Conservation (phyloP, 805 yeast species). For the Spathaspora gorwiae region DNA sequence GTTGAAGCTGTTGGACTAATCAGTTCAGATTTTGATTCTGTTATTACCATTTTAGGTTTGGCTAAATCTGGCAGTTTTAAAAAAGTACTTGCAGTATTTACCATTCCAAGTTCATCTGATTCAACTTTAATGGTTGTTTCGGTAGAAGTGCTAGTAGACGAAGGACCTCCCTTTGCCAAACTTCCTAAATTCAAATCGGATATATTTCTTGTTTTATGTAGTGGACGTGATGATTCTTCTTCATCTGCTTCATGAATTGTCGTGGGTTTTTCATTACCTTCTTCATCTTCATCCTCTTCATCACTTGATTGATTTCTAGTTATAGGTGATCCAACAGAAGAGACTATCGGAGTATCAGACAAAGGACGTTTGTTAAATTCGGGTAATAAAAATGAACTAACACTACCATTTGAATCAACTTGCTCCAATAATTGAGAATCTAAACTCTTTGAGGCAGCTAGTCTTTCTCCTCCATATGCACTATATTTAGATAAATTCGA, state of each 20-base stretch:
- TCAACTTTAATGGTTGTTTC: neutral
- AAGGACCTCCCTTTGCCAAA: conserved; percentile 12
- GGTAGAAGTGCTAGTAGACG: neutral
- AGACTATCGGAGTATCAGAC: conserved; percentile 69
- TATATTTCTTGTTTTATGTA: conserved; percentile 23
- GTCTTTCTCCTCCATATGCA: conserved; percentile 6
- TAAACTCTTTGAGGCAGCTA: conserved; percentile 10
- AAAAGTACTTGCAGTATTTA: neutral
- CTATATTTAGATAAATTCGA: neutral
- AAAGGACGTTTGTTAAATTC: conserved; percentile 68
- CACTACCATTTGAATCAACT: conserved; percentile 7
- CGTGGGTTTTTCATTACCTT: conserved; percentile 2
- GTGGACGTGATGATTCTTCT: conserved; percentile 6
- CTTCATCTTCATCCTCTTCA: conserved; percentile 20
- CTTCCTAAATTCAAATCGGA: conserved; percentile 39
- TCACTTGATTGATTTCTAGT: conserved; percentile 26
- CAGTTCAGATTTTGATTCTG: neutral
- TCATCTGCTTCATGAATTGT: neutral
- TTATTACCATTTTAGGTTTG: neutral
- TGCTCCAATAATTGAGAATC: conserved; percentile 12
- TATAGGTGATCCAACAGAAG: conserved; percentile 53
- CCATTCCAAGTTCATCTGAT: neutral
- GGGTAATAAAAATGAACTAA: conserved; percentile 31
- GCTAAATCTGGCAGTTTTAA: neutral
- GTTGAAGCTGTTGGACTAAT: neutral